Evolutionary conservation across 495 filamentous ascomycete species (phyloP).

Genomic region (Hypoxylon fragiforme): DNA sequence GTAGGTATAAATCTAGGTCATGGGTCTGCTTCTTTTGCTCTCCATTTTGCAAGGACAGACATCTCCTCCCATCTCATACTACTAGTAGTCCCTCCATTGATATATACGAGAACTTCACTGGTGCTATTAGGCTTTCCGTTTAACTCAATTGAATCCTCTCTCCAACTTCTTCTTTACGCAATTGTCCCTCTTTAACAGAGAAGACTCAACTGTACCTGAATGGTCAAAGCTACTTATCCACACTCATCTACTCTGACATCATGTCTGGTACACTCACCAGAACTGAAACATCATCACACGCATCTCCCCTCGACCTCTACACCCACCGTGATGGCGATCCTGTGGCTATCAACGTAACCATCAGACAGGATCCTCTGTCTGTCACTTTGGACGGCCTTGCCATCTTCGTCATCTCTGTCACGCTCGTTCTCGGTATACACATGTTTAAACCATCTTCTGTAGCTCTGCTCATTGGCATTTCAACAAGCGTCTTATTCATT

Average conservation of each 20-base stretch:
- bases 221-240: not conserved
- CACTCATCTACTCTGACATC: conserved; percentile 21
- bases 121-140: conserved; percentile 22
- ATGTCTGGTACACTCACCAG: conserved; percentile 25
- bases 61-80: too few relatives aligned
- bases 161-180: not conserved
- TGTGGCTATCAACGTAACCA: conserved; percentile 43
- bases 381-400: conserved; percentile 52
- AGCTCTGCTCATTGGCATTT: conserved; percentile 51
- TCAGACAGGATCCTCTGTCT: conserved; percentile 53
- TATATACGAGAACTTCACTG: conserved; percentile 5
- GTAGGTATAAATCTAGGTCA: conserved; percentile 18
- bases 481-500: conserved; percentile 59
- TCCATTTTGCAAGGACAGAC: not conserved
- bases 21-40: not conserved
- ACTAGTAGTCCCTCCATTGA: too few relatives aligned
- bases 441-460: conserved; percentile 48
- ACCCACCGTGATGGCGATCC: conserved; percentile 19
- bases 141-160: not conserved
- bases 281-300: conserved; percentile 13
- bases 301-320: conserved; percentile 7
- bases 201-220: not conserved
- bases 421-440: conserved; percentile 54
- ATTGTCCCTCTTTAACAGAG: not conserved
- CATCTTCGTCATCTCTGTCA: conserved; percentile 47